Conservation (phyloP, 305 asterid species). For the Solanum hybrid region DNA sequence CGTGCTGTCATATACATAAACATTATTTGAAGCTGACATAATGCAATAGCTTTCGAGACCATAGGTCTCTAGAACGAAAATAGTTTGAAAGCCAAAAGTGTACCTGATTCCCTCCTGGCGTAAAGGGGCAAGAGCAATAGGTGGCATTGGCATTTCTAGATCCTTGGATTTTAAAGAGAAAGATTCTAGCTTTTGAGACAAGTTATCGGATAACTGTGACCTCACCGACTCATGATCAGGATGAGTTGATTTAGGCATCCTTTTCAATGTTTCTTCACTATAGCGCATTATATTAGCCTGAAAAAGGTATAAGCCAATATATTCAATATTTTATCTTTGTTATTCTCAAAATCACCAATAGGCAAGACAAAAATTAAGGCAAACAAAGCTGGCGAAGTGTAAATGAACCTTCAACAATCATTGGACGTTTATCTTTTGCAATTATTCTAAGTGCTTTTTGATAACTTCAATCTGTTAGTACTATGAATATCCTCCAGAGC, state of each 20-base stretch:
- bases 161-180: conserved; percentile 43
- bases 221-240: conserved; percentile 23
- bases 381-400: background rate
- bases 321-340: background rate
- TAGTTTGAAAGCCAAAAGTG: conserved; percentile 1
- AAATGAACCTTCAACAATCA: background rate
- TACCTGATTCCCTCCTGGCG: conserved; percentile 62
- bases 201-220: conserved; percentile 30
- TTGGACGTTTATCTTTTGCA: background rate
- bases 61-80: background rate
- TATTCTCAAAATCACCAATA: background rate
- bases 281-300: conserved; percentile 76
- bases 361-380: background rate
- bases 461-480: background rate
- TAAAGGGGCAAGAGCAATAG: conserved; percentile 78
- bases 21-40: background rate
- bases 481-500: background rate
- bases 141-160: conserved; percentile 91
- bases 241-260: conserved; percentile 39
- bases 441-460: background rate
- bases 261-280: conserved; percentile 52
- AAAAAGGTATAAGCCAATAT: conserved; percentile 4
- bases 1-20: background rate
- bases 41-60: background rate
- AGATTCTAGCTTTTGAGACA: conserved; percentile 34